A percentile compares a stretch with the other conserved stretches of the same genome.
Conservation (phyloP, 2,329 filamentous ascomycete species). For the Aspergillus amoenus region DNA sequence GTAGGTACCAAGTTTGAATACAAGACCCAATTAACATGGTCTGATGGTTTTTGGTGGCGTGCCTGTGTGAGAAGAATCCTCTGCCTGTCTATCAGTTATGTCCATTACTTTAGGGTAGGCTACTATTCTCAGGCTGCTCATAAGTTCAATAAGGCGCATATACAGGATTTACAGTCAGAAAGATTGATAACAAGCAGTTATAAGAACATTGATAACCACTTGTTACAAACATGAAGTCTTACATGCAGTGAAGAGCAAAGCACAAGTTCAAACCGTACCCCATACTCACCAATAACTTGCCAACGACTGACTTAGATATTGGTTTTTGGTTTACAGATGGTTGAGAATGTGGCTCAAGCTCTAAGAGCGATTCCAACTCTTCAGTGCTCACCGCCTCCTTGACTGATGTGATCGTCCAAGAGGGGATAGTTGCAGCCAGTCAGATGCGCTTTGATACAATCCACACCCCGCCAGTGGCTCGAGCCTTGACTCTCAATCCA, state of each 20-base stretch:
- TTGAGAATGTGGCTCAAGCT: conserved; percentile 10
- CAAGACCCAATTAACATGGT: not conserved
- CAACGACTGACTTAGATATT: not conserved
- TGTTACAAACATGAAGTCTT: too few species aligned
- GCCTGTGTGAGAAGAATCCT: not conserved
- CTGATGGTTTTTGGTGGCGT: not conserved
- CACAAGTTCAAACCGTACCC: not conserved
- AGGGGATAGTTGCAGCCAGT: conserved; percentile 1
- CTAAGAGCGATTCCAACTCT: conserved; percentile 1
- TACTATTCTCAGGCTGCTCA: too few species aligned
- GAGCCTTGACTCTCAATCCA: not conserved
- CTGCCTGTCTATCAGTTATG: not conserved
- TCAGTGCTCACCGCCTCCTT: conserved; percentile 6
- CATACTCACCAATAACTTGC: too few species aligned
- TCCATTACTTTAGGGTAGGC: not conserved
- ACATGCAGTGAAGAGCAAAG: too few species aligned
- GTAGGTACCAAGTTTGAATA: not conserved
- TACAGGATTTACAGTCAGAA: not conserved
- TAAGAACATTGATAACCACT: too few species aligned
- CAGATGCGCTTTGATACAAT: conserved; percentile 14
- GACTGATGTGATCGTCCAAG: not conserved
- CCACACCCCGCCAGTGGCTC: not conserved
- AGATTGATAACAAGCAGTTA: too few species aligned
- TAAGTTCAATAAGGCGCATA: not conserved
- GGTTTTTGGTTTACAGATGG: not conserved